Evolutionary conservation across 495 filamentous ascomycete genomes (phyloP), one percentile per base, ranked within the genome.

Genomic region (Neurospora sp.): DNA sequence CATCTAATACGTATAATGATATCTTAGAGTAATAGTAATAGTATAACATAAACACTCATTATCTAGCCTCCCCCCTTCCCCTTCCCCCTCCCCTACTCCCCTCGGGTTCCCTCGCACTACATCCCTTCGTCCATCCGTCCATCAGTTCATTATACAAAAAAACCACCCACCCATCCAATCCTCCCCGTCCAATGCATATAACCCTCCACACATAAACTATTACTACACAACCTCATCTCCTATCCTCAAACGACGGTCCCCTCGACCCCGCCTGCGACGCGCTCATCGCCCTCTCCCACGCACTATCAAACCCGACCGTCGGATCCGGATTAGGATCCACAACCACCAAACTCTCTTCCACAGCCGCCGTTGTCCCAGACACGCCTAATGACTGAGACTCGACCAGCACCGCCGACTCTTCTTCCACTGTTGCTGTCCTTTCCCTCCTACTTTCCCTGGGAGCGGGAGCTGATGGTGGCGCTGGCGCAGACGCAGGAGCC

Each of bases 201-300:
- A 12, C 10, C 20, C 5, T 59, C 4, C 48, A 59, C 48, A 12
- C 14, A 61, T 31, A 35, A 66, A 31, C 14, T 1, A 66, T 16
- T 66, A 66, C 53, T 59, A 31, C 22, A 16, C 22, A 14, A 35
- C 3, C 6, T 66, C 3, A 66, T 66, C 53, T 66, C 53, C 53
- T 66, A 35, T 66, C 53, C 27, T 66, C 53, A 37, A 66, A 66
- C 4, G 27, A 31, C 14, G 53, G 53, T 6, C 53, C 53, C 53
- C 53, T 66, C 14, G 53, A 66, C 6, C 53, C 68, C 5, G 40
- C 31, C 68, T 69, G 68, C 8, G 20, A 20, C 35, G 37, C 40
- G 5, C 37, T 39, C 66, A 74, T 80, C 9, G 90, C 89, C 75
- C 85, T 87, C 68, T 85, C 88, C 91, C 91, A 93, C n/a, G 89